phyloP scores from a whole-genome alignment of 805 yeast genomes.

The Millerozyma miso region DNA sequence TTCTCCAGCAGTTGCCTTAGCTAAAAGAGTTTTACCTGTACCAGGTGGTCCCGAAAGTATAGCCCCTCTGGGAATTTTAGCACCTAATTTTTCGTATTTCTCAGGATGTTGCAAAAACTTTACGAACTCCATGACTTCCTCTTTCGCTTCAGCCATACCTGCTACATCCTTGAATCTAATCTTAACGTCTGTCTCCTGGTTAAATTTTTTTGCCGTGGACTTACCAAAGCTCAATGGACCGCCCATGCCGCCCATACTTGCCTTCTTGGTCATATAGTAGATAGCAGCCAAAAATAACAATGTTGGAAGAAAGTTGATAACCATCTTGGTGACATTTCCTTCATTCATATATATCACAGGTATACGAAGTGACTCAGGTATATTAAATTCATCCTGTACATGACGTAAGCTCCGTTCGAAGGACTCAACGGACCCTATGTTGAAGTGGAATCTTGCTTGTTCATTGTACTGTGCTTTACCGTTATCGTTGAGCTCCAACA shows the following conservation, averaged over 20 bases:
- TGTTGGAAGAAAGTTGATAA: slow-evolving; percentile 84
- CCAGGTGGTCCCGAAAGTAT: slow-evolving; percentile 98
- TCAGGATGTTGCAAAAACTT: slow-evolving; percentile 85
- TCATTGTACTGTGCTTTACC: slow-evolving; percentile 48
- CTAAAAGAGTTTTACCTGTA: slow-evolving; percentile 95
- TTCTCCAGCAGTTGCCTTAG: slow-evolving; percentile 99
- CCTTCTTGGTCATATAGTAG: slow-evolving; percentile 71
- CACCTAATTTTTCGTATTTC: slow-evolving; percentile 90
- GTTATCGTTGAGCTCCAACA: slow-evolving; percentile 60
- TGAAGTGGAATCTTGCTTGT: slow-evolving; percentile 46
- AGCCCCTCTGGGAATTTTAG: slow-evolving; percentile 97
- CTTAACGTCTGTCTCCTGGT: slow-evolving; percentile 86
- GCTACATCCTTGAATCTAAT: slow-evolving; percentile 93
- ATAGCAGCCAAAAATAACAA: slow-evolving; percentile 83
- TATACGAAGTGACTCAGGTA: slow-evolving; percentile 59
- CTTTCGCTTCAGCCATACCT: slow-evolving; percentile 95
- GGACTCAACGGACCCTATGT: slow-evolving; percentile 83
- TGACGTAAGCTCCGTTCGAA: slow-evolving; percentile 77
- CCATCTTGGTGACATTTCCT: slow-evolving; percentile 58
- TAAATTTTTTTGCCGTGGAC: slow-evolving; percentile 85
- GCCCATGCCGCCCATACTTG: slow-evolving; percentile 72
- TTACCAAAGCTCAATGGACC: slow-evolving; percentile 84
- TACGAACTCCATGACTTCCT: slow-evolving; percentile 97
- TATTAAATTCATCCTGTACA: slow-evolving; percentile 67
- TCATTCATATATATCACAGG: slow-evolving; percentile 80